Percentiles rank a stretch among this genome's conserved stretches.
These are phyloP conservation scores for Epichloe sibirici DNA, from an alignment of 2,329 filamentous ascomycete species.

Conservation along the genomic window DNA sequence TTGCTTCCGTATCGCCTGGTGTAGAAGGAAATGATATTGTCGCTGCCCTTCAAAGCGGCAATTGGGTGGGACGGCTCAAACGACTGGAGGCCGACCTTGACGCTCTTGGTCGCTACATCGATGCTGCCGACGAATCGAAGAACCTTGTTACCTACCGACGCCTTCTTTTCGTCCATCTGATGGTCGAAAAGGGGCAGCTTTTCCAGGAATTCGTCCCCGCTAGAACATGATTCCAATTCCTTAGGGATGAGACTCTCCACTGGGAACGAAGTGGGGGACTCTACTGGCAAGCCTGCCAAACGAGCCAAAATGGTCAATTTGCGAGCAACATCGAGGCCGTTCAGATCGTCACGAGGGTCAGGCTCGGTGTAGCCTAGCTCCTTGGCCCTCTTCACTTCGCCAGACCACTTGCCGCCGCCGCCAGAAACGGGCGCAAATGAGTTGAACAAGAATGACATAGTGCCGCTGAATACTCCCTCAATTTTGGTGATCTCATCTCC, in stretches of 20 bases:
- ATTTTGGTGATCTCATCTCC: constrained; percentile 86
- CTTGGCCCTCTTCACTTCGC: constrained; percentile 86
- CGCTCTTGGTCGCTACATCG: constrained; percentile 64
- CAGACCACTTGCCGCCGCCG: constrained; percentile 70
- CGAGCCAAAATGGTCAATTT: constrained; percentile 93
- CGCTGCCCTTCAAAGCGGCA: constrained; percentile 87
- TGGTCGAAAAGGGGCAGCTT: constrained; percentile 70
- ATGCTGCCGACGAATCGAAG: constrained; percentile 90
- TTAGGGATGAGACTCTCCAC: constrained; percentile 88
- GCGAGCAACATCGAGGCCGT: constrained; percentile 81
- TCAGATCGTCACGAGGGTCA: constrained; percentile 75
- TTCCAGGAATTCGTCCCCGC: constrained; percentile 75
- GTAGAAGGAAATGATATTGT: constrained; percentile 99
- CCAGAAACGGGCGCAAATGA: constrained; percentile 77
- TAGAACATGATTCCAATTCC: constrained; percentile 64
- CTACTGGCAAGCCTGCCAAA: constrained; percentile 67
- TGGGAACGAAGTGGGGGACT: constrained; percentile 78
- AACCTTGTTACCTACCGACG: constrained; percentile 79
- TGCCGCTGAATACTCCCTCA: constrained; percentile 94
- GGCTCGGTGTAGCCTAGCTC: constrained; percentile 86
- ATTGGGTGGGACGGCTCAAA: constrained; percentile 84
- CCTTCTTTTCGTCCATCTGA: constrained; percentile 83
- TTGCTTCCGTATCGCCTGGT: constrained; percentile 87
- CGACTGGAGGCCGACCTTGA: constrained; percentile 87
- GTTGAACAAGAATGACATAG: constrained; percentile 98